Evolutionary conservation across 2,329 filamentous ascomycete species (phyloP).

Genomic region (Thelonectria blattea): DNA sequence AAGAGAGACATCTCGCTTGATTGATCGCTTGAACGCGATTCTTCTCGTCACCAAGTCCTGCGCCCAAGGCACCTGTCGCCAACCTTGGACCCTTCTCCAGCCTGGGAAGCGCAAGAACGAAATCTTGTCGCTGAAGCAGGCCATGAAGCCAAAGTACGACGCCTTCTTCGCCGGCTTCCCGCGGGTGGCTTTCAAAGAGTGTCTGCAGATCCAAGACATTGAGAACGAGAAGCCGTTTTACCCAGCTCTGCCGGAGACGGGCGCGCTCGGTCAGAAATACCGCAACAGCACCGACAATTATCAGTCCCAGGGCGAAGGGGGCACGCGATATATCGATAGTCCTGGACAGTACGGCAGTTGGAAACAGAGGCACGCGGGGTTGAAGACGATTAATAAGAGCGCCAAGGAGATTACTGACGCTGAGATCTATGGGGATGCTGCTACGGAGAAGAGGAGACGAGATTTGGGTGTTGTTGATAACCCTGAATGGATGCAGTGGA

Average conservation of each 20-base stretch:
- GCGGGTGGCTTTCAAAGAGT: neutral
- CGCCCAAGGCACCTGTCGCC: neutral
- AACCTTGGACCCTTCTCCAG: constrained; percentile 1
- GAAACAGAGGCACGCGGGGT: neutral
- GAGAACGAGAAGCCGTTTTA: neutral
- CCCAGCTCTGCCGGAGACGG: neutral
- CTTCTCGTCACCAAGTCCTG: constrained; percentile 9
- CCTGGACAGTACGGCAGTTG: neutral
- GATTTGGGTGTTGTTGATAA: neutral
- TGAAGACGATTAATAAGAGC: neutral
- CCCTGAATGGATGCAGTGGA: neutral
- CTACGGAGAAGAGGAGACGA: neutral
- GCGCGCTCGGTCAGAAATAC: neutral
- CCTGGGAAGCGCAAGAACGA: neutral
- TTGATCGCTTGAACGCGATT: neutral
- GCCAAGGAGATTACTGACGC: neutral
- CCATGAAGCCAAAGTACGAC: neutral
- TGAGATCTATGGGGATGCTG: neutral
- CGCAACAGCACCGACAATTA: neutral
- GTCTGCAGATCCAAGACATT: neutral
- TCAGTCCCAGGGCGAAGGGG: neutral
- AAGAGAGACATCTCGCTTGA: neutral
- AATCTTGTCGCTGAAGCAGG: neutral
- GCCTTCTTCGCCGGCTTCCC: neutral
- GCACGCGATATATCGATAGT: neutral